Percentiles rank a stretch among this genome's conserved stretches.
Evolutionary conservation across 129 eudicot species (phyloP).

Genomic region (Mikania micrantha): DNA sequence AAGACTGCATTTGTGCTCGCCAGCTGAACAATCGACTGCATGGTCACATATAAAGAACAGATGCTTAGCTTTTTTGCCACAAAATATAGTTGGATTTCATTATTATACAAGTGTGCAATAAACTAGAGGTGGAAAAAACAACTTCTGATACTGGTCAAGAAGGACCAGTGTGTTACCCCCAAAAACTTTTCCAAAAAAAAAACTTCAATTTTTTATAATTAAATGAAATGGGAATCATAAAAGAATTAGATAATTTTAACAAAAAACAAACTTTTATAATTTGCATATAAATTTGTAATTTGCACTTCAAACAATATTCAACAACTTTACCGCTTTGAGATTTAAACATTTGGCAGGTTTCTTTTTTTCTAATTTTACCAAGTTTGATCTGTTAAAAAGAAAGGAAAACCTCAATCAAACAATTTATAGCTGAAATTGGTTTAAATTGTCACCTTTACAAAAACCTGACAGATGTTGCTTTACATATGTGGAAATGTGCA

Average conservation of each 20-base stretch:
- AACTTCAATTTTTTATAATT: not conserved
- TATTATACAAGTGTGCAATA: not conserved
- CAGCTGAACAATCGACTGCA: constrained; percentile 11
- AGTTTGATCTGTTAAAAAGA: not conserved
- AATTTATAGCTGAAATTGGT: not conserved
- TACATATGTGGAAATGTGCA: not conserved
- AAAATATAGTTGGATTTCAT: not conserved
- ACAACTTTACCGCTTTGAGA: not conserved
- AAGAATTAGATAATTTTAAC: not conserved
- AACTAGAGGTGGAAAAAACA: not conserved
- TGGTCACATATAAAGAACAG: constrained; percentile 4
- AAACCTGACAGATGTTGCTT: not conserved
- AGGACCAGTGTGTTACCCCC: not conserved
- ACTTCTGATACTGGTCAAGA: not conserved
- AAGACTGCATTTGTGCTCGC: not conserved
- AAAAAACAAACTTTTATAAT: not conserved
- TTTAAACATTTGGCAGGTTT: not conserved
- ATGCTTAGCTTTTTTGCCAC: not conserved
- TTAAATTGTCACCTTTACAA: not conserved
- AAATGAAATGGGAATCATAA: not conserved
- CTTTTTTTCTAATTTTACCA: not conserved
- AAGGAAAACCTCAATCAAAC: not conserved
- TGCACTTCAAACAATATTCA: not conserved
- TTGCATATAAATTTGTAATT: too few species aligned
- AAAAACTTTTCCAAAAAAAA: not conserved